Percentiles rank a stretch among this genome's conserved stretches.
Conservation (phyloP, 2,329 filamentous ascomycete species). For the Beauveria varroae region DNA sequence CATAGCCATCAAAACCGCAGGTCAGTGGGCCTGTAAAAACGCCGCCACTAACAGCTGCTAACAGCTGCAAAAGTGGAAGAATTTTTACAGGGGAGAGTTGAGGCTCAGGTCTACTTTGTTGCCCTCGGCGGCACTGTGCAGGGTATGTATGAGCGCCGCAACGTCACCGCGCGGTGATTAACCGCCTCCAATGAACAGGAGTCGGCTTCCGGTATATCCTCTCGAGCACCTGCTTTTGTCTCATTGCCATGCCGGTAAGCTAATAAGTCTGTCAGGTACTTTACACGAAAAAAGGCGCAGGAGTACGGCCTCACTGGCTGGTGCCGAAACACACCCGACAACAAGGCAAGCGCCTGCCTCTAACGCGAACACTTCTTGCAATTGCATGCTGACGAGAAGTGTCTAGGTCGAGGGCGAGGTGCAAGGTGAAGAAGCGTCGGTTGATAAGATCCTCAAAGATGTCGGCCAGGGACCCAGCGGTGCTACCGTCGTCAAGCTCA, state of each 20-base stretch:
- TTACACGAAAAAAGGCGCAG: slow-evolving; percentile 44
- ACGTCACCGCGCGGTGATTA: slow-evolving; percentile 16
- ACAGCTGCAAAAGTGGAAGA: no score
- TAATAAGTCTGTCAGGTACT: slow-evolving; percentile 34
- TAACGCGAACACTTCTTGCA: background rate
- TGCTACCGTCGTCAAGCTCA: slow-evolving; percentile 66
- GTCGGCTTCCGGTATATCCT: slow-evolving; percentile 45
- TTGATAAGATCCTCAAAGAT: slow-evolving; percentile 66
- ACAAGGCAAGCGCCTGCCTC: slow-evolving; percentile 35
- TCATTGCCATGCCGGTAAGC: background rate
- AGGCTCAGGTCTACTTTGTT: no score
- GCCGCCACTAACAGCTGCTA: no score
- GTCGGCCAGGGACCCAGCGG: slow-evolving; percentile 66
- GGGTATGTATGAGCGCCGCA: slow-evolving; percentile 37
- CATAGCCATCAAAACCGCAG: no score
- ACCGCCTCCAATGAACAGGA: slow-evolving; percentile 31
- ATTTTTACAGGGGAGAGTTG: no score
- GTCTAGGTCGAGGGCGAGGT: slow-evolving; percentile 79
- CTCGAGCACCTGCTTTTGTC: background rate
- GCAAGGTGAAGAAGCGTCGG: slow-evolving; percentile 60
- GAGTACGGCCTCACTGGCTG: slow-evolving; percentile 50
- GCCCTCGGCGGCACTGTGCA: slow-evolving; percentile 61
- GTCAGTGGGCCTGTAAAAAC: no score
- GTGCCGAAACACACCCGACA: slow-evolving; percentile 51
- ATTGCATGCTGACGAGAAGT: slow-evolving; percentile 7